Conservation (phyloP, 2,329 filamentous ascomycete species). For the Botrytis squamosa region DNA sequence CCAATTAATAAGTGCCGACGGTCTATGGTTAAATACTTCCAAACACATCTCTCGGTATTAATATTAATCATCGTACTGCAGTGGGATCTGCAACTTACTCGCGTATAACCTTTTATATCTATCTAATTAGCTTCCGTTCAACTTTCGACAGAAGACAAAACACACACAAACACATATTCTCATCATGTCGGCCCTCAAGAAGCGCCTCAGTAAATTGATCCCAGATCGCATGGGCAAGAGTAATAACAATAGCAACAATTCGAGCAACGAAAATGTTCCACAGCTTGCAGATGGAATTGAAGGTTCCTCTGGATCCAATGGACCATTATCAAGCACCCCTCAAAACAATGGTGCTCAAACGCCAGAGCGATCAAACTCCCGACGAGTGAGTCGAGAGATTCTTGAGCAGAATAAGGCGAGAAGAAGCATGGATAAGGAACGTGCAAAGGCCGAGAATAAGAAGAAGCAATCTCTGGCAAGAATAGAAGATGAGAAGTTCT, state of each 20-base stretch:
- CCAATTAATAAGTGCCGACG: neutral
- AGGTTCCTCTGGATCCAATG: constrained; percentile 4
- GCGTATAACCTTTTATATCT: neutral
- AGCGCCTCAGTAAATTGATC: constrained; percentile 34
- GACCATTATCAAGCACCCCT: neutral
- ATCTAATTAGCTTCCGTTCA: neutral
- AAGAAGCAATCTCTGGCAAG: constrained; percentile 34
- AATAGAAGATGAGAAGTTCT: constrained; percentile 37
- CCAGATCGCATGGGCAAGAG: constrained; percentile 20
- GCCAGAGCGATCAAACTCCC: constrained; percentile 23
- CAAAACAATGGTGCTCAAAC: constrained; percentile 21
- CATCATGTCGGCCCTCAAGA: constrained; percentile 38
- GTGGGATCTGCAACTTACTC: neutral
- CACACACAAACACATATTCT: neutral
- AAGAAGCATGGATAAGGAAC: constrained; percentile 34
- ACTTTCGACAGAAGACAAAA: neutral
- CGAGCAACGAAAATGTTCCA: constrained; percentile 22
- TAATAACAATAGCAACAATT: constrained; percentile 18
- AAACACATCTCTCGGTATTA: neutral
- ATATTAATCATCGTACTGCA: neutral
- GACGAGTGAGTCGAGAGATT: constrained; percentile 32
- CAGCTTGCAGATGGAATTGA: constrained; percentile 6
- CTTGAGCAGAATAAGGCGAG: constrained; percentile 29
- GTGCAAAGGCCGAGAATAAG: constrained; percentile 32
- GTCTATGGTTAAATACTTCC: neutral